These are phyloP conservation scores for Mucor lusitanicus DNA, from an alignment of 371 early-diverging fungal species.

Conservation along the genomic window DNA sequence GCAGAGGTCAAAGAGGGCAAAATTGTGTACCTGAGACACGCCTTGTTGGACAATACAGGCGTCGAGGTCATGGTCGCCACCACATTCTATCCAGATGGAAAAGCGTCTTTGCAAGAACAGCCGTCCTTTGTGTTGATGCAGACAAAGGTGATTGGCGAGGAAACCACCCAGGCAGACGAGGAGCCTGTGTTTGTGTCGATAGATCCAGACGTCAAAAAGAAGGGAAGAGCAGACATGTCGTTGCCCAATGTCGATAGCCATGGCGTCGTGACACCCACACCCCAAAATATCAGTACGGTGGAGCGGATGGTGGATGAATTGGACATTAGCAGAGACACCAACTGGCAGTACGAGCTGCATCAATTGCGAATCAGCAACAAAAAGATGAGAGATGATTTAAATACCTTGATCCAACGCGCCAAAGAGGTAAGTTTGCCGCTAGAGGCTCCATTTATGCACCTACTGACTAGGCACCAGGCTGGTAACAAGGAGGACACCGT, in stretches of 20 bases:
- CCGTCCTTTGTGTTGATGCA: constrained; percentile 51
- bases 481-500: constrained; percentile 14
- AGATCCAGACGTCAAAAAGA: constrained; percentile 33
- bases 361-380: constrained; percentile 49
- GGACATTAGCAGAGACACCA: constrained; percentile 28
- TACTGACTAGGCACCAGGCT: too few species aligned
- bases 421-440: constrained; percentile 19
- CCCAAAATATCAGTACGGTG: constrained; percentile 2
- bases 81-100: constrained; percentile 54
- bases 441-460: too few species aligned
- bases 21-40: constrained; percentile 43
- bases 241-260: constrained; percentile 5
- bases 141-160: constrained; percentile 26
- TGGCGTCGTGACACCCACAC: background rate
- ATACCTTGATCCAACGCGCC: constrained; percentile 17
- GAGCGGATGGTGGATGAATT: constrained; percentile 45
- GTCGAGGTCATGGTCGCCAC: constrained; percentile 46
- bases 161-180: constrained; percentile 11
- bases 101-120: constrained; percentile 9
- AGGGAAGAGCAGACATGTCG: constrained; percentile 22
- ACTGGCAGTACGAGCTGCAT: constrained; percentile 57
- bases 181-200: constrained; percentile 27
- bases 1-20: constrained; percentile 50
- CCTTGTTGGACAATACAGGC: constrained; percentile 41
- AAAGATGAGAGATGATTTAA: constrained; percentile 35